phyloP scores from a whole-genome alignment of 805 yeast genomes.

The Nakazawaea laoshanensis region DNA sequence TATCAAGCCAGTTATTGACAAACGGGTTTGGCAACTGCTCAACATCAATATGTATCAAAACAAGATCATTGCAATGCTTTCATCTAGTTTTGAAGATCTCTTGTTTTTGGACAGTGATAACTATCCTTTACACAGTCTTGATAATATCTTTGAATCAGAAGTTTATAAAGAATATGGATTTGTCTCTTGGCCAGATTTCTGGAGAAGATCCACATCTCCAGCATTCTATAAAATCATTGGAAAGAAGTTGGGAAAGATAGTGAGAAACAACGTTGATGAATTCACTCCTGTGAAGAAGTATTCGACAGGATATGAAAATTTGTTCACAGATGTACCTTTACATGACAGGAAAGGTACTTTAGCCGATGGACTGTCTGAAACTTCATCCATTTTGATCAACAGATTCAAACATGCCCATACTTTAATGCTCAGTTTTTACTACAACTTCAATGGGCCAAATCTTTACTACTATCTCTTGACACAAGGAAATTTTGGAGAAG shows the following conservation, averaged over 20 bases:
- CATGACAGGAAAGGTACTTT: slow-evolving; percentile 47
- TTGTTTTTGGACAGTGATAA: slow-evolving; percentile 46
- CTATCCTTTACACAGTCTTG: slow-evolving; percentile 39
- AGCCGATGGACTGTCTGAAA: slow-evolving; percentile 48
- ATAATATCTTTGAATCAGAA: slow-evolving; percentile 41
- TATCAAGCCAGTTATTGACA: slow-evolving; percentile 36
- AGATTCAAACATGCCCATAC: slow-evolving; percentile 40
- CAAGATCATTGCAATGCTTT: slow-evolving; percentile 38
- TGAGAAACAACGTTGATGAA: slow-evolving; percentile 22
- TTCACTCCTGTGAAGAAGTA: slow-evolving; percentile 15
- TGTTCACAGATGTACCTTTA: slow-evolving; percentile 24
- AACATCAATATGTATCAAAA: slow-evolving; percentile 38
- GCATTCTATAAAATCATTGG: slow-evolving; percentile 37
- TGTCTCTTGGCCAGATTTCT: slow-evolving; percentile 53
- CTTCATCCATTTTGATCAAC: slow-evolving; percentile 43
- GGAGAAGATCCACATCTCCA: slow-evolving; percentile 51
- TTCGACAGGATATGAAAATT: slow-evolving; percentile 1
- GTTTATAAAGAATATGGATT: slow-evolving; percentile 46
- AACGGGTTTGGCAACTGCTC: slow-evolving; percentile 24
- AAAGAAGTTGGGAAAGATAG: slow-evolving; percentile 19
- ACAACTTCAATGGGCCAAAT: slow-evolving; percentile 43
- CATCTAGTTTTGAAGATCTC: slow-evolving; percentile 44
- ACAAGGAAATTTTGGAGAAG: slow-evolving; percentile 44
- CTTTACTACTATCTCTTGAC: slow-evolving; percentile 37
- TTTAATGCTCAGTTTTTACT: slow-evolving; percentile 39